A percentile compares a stretch with the other conserved stretches of the same genome.
phyloP scores from a whole-genome alignment of 176 grass and related monocot genomes.

The Hordeum vulgare region MorexV3_pseudomolecules_assembly NC_058522.1:565218033-565218532 shows the following conservation, averaged over 20 bases:
- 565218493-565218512: constrained; percentile 53
- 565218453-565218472: constrained; percentile 55
- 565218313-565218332: constrained; percentile 26
- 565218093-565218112: constrained; percentile 55
- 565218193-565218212: constrained; percentile 67
- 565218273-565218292: constrained; percentile 42
- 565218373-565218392: constrained; percentile 39
- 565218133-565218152: constrained; percentile 72
- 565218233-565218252: constrained; percentile 61
- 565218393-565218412: constrained; percentile 54
- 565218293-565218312: constrained; percentile 42
- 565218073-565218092: constrained; percentile 44
- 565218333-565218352: constrained; percentile 55
- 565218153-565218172: constrained; percentile 70
- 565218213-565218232: constrained; percentile 52
- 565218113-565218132: constrained; percentile 69
- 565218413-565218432: constrained; percentile 40
- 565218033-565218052: constrained; percentile 26
- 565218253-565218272: neutral
- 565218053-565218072: constrained; percentile 24
- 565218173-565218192: constrained; percentile 92
- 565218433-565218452: constrained; percentile 51
- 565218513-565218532: constrained; percentile 90
- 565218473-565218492: constrained; percentile 41
- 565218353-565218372: constrained; percentile 67